A percentile compares a stretch with the other conserved stretches of the same genome.
phyloP scores from a whole-genome alignment of 345 rosid genomes.

The Clarkia xantiana region DNA sequence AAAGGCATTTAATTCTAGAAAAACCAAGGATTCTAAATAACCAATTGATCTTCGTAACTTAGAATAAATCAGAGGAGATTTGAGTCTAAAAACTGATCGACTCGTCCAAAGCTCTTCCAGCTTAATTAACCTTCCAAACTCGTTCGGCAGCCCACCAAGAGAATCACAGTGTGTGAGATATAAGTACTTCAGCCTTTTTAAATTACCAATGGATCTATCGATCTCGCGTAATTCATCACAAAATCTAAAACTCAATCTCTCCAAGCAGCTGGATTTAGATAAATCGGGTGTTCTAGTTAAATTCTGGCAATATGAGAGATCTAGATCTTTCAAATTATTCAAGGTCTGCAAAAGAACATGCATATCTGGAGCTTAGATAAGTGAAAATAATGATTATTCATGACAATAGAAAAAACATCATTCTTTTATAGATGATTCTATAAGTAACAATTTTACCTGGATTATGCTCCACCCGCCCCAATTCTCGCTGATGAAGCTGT shows the following conservation, averaged over 20 bases:
- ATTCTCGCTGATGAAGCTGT: background rate
- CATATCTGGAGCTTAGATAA: background rate
- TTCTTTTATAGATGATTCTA: no score
- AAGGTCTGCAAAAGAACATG: background rate
- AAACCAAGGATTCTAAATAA: background rate
- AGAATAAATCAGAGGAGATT: background rate
- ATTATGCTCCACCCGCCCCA: conserved; percentile 2
- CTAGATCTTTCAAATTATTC: background rate
- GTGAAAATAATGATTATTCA: background rate
- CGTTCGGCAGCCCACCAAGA: background rate
- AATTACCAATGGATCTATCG: background rate
- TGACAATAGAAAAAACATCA: background rate
- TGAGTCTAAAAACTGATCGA: background rate
- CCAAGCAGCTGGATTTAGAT: background rate
- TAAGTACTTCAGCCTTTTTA: background rate
- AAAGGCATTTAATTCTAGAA: background rate
- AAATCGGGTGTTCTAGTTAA: background rate
- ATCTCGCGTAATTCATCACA: background rate
- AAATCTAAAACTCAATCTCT: background rate
- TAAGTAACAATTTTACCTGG: no score
- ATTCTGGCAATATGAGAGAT: background rate
- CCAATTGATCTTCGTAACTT: background rate
- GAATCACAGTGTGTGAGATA: background rate
- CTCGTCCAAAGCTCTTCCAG: background rate
- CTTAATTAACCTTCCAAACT: background rate